These are phyloP conservation scores for Ophiostoma sp. DNA, from an alignment of 2,329 filamentous ascomycete species.

Conservation along the genomic window DNA sequence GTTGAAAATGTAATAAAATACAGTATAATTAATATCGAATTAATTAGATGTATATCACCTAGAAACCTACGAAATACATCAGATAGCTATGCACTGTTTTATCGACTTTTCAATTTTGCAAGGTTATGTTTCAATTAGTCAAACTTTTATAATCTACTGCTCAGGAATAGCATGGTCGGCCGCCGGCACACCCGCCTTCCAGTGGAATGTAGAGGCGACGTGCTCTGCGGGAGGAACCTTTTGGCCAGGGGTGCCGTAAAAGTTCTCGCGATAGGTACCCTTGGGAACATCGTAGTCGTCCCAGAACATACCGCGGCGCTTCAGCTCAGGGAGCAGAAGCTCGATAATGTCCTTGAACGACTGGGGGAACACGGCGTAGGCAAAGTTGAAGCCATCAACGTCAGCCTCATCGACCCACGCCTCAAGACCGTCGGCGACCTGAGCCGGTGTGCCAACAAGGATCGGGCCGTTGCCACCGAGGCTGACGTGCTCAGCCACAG, in stretches of 20 bases:
- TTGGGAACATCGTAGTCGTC: constrained; percentile 44
- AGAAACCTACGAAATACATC: not conserved
- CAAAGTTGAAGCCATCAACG: constrained; percentile 70
- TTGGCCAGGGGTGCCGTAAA: constrained; percentile 36
- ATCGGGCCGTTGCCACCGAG: constrained; percentile 28
- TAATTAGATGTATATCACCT: too few species aligned
- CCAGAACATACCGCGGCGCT: constrained; percentile 52
- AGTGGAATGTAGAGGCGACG: constrained; percentile 38
- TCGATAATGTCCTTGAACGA: constrained; percentile 60
- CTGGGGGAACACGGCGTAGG: constrained; percentile 44
- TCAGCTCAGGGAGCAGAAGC: constrained; percentile 57
- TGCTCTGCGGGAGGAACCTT: constrained; percentile 36
- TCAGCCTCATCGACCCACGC: constrained; percentile 63
- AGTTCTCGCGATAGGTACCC: constrained; percentile 42
- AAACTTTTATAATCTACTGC: constrained; percentile 10
- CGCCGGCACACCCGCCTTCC: constrained; percentile 34
- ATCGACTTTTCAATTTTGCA: not conserved
- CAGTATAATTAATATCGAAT: not conserved
- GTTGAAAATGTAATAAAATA: too few species aligned
- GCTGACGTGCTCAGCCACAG: constrained; percentile 51
- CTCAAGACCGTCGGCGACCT: constrained; percentile 64
- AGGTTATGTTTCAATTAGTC: not conserved
- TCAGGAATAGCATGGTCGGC: constrained; percentile 30
- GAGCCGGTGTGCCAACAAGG: constrained; percentile 58
- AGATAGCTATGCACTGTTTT: too few species aligned